phyloP scores from a whole-genome alignment of 495 filamentous ascomycete species.

The Penicillium desertorum region DNA sequence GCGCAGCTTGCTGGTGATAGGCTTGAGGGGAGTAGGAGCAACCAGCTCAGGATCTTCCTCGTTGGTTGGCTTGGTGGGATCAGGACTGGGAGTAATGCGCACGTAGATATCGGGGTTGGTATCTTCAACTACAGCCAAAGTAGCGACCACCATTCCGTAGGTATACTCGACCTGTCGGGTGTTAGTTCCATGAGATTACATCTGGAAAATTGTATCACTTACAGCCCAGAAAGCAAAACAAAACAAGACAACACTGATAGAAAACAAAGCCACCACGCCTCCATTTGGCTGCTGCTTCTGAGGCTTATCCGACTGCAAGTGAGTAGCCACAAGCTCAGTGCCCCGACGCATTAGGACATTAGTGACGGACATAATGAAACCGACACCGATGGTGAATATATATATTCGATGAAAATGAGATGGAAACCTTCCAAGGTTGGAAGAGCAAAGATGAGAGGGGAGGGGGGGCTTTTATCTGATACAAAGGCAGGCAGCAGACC shows the following conservation, averaged over 20 bases:
- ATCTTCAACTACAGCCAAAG: slow-evolving; percentile 62
- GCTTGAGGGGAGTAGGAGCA: slow-evolving; percentile 32
- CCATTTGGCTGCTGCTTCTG: slow-evolving; percentile 3
- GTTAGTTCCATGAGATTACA: not conserved
- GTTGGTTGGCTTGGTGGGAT: slow-evolving; percentile 36
- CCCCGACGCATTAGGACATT: slow-evolving; percentile 15
- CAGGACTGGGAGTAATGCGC: slow-evolving; percentile 37
- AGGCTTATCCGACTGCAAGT: slow-evolving; percentile 5
- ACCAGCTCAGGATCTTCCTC: slow-evolving; percentile 35
- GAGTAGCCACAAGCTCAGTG: slow-evolving; percentile 13
- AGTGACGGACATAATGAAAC: slow-evolving; percentile 16
- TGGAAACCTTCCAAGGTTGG: not conserved
- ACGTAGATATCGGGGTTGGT: slow-evolving; percentile 59
- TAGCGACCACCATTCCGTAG: slow-evolving; percentile 56
- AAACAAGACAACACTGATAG: not conserved
- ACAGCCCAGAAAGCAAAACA: slow-evolving; percentile 9
- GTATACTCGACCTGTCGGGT: slow-evolving; percentile 52
- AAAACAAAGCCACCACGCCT: slow-evolving; percentile 5
- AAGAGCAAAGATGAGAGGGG: not conserved
- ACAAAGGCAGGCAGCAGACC: slow-evolving; percentile 13
- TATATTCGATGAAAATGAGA: not conserved
- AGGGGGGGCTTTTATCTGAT: slow-evolving; percentile 12
- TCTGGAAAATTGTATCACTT: slow-evolving; percentile 3
- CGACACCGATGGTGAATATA: not conserved
- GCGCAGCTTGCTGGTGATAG: slow-evolving; percentile 60